phyloP scores from a whole-genome alignment of 208 protist species.

The Polymyxa betae region DNA sequence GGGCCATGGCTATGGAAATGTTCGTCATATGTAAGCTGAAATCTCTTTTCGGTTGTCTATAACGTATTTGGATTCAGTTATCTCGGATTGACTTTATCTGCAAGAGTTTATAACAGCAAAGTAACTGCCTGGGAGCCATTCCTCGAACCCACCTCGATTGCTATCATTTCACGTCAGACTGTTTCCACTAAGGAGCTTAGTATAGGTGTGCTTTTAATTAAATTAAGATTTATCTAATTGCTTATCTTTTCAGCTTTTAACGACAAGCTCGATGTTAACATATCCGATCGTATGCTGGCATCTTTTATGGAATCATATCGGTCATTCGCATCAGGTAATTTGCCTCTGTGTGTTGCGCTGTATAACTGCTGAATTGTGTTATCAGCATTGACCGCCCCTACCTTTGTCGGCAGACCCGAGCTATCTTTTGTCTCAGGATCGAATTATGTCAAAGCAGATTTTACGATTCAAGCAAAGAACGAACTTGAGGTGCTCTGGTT shows the following conservation, averaged over 20 bases:
- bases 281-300: background rate
- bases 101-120: background rate
- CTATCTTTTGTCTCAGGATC: background rate
- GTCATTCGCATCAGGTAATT: background rate
- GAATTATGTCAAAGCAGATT: background rate
- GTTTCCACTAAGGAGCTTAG: background rate
- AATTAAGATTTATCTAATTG: background rate
- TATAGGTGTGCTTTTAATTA: background rate
- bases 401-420: background rate
- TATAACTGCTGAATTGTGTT: background rate
- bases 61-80: background rate
- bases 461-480: background rate
- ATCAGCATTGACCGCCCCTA: background rate
- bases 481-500: background rate
- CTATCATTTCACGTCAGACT: background rate
- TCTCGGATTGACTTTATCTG: background rate
- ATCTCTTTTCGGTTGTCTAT: background rate
- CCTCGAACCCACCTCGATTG: background rate
- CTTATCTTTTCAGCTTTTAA: background rate
- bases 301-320: background rate
- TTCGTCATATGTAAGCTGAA: background rate
- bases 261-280: conserved; percentile 15
- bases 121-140: background rate
- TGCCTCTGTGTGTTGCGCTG: background rate
- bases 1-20: background rate